Evolutionary conservation across 495 filamentous ascomycete genomes (phyloP), one percentile per base, ranked within the genome.

Genomic region (Hypoxylon fragiforme): DNA sequence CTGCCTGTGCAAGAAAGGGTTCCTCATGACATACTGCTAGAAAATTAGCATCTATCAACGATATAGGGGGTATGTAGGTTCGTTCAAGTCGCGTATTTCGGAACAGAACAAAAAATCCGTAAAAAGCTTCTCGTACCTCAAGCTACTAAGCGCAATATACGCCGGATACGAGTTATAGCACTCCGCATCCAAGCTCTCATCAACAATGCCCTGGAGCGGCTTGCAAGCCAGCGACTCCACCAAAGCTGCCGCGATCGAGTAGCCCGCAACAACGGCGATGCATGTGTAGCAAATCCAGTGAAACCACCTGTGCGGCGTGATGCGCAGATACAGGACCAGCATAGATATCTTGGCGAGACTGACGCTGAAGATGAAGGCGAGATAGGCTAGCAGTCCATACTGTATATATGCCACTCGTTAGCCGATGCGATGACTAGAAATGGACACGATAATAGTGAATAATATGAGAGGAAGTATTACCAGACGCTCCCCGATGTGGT

Each of bases 321-420:
- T 39, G 11, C 54, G 50, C 40, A 50, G 26, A n/a, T 57, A 57
- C 21, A 57, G 40, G 32, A 50, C 44, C 8, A 57, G 16, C 46
- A 57, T 57, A 2, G 54, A 57, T 40, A 57, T 57, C 40, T 57
- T 50, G 26, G 54, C 54, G 26, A 57, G 45, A 39, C 54, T 50
- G 46, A 57, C 54, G 34, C 54, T 57, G 9, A 57, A 41, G 24
- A 57, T 57, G 34, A 57, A 57, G 18, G 22, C n/a, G 0, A 57
- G 34, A 12, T 57, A 57, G 9, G 54, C 54, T 22, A 57, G 41
- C 9, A 57, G 46, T 24, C 54, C 54, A 20, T 50, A 57, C 54
- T 57, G 14, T 4, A 40, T 7, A n/a, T n/a, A n/a, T n/a, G n/a
- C n/a, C n/a, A 1, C 20, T 12, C 12, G 30, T 57, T 46, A 57